Percentiles rank a stretch among this genome's conserved stretches.
Evolutionary conservation across 2,329 filamentous ascomycete species (phyloP).

Genomic region (Neofusicoccum laricinum): DNA sequence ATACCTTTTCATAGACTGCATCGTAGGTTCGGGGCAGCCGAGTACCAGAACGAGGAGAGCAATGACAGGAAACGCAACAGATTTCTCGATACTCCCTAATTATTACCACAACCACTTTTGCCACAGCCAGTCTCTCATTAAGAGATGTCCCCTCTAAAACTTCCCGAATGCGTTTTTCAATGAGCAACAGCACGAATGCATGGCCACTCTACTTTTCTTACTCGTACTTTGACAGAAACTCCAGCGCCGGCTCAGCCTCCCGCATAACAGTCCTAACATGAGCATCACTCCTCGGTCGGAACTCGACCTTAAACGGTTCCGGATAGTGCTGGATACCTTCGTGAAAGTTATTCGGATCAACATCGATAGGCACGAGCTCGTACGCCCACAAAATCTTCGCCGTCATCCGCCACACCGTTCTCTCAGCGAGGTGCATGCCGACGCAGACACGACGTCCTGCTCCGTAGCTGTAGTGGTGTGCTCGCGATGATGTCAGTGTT

Average conservation of each 20-base stretch:
- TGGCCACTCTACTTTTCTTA: neutral
- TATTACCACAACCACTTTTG: too few relatives aligned
- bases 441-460: conserved; percentile 29
- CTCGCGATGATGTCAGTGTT: neutral
- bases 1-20: too few relatives aligned
- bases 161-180: too few relatives aligned
- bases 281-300: conserved; percentile 28
- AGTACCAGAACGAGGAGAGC: too few relatives aligned
- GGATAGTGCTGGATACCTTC: conserved; percentile 36
- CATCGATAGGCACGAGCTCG: conserved; percentile 21
- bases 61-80: too few relatives aligned
- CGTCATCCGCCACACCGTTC: conserved; percentile 22
- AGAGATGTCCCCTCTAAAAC: too few relatives aligned
- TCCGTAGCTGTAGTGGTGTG: conserved; percentile 25
- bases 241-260: conserved; percentile 29
- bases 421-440: conserved; percentile 30
- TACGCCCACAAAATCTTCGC: conserved; percentile 25
- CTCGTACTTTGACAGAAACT: conserved; percentile 24
- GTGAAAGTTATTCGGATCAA: conserved; percentile 30
- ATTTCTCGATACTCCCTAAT: too few relatives aligned
- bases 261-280: conserved; percentile 31
- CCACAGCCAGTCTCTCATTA: too few relatives aligned
- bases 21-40: too few relatives aligned
- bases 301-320: conserved; percentile 31
- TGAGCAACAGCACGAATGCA: too few relatives aligned